A percentile compares a stretch with the other conserved stretches of the same genome.
Conservation (phyloP, 495 filamentous ascomycete genomes). For the Penicillium turbatum region DNA sequence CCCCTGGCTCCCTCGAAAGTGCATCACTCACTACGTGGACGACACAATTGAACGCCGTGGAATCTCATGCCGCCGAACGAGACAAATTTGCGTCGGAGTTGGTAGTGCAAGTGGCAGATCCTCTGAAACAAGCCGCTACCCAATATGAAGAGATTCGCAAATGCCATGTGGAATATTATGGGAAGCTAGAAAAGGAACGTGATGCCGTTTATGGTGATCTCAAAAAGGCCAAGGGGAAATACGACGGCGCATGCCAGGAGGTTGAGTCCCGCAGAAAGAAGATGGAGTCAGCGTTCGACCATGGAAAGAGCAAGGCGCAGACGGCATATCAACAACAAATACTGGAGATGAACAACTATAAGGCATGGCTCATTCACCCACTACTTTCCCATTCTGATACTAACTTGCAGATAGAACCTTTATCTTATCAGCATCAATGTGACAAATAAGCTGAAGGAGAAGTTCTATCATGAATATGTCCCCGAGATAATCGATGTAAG, state of each 20-base stretch:
- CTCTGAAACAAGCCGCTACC: constrained; percentile 62
- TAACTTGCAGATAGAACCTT: constrained; percentile 60
- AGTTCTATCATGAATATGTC: constrained; percentile 94
- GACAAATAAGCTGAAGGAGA: constrained; percentile 93
- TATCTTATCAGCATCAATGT: constrained; percentile 94
- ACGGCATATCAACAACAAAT: constrained; percentile 85
- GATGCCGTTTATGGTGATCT: constrained; percentile 79
- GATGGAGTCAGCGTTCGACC: constrained; percentile 82
- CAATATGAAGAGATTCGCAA: constrained; percentile 93
- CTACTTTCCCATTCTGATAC: not conserved
- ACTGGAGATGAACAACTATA: constrained; percentile 91
- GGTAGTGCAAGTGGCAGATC: constrained; percentile 73
- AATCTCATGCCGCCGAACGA: constrained; percentile 83
- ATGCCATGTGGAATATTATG: constrained; percentile 81
- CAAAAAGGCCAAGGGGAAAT: constrained; percentile 87
- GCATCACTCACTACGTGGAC: constrained; percentile 96
- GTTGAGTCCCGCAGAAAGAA: constrained; percentile 95
- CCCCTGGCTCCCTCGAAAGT: constrained; percentile 91
- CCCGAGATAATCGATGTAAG: constrained; percentile 88
- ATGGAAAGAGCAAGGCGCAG: constrained; percentile 78
- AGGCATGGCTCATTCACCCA: constrained; percentile 42
- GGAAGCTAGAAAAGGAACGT: constrained; percentile 82
- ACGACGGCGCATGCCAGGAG: constrained; percentile 89
- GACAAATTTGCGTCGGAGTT: constrained; percentile 77
- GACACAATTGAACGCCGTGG: constrained; percentile 83